Evolutionary conservation across 2,329 filamentous ascomycete genomes (phyloP).

Genomic region (Monosporascus sp.): DNA sequence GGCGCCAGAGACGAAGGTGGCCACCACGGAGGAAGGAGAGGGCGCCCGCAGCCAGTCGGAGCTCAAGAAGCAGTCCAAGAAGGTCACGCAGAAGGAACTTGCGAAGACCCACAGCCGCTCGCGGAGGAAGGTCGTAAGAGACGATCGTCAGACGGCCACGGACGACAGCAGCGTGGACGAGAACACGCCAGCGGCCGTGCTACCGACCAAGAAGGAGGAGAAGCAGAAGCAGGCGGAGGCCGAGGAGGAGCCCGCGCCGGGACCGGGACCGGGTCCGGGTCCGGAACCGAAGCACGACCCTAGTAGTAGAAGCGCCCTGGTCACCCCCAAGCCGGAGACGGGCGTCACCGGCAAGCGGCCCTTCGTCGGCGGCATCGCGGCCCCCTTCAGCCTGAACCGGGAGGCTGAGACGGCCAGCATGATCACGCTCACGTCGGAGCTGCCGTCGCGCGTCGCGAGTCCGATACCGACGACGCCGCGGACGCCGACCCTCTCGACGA

Average conservation of each 20-base stretch:
- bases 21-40: constrained; percentile 35
- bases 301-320: constrained; percentile 31
- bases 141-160: constrained; percentile 43
- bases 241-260: constrained; percentile 13
- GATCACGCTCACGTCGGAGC: constrained; percentile 54
- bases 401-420: constrained; percentile 65
- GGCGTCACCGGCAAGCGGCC: constrained; percentile 57
- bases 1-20: constrained; percentile 25
- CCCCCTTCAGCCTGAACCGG: constrained; percentile 65
- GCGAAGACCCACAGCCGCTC: constrained; percentile 33
- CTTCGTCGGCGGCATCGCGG: constrained; percentile 61
- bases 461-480: constrained; percentile 29
- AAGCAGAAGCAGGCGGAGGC: constrained; percentile 27
- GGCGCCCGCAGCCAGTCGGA: constrained; percentile 38
- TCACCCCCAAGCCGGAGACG: constrained; percentile 40
- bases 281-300: background rate
- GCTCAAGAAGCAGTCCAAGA: constrained; percentile 31
- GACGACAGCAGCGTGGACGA: constrained; percentile 24
- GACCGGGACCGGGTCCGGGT: background rate
- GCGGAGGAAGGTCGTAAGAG: constrained; percentile 40
- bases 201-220: constrained; percentile 36
- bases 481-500: background rate
- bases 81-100: constrained; percentile 14
- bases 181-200: constrained; percentile 36
- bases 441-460: constrained; percentile 25